Base-by-base conservation (phyloP, 441 rosid species). In the Omphalea diandra region DNA sequence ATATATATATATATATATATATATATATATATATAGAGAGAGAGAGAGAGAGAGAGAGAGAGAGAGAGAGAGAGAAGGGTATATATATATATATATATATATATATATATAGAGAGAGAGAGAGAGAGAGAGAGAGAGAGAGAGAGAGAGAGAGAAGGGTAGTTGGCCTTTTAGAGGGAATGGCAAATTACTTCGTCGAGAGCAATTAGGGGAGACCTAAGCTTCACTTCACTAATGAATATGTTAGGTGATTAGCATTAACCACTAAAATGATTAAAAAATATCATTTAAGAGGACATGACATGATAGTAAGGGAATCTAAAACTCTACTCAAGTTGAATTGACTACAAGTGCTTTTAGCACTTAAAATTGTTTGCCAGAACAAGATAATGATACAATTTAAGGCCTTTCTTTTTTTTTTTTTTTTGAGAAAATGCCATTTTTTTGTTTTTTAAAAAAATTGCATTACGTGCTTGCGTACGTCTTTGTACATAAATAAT, bases 401-500 rank as follows among this genome's bases (percentile, higher is more conserved):
- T 15, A 17, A 38, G 63, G n/a, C n/a, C n/a, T n/a, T n/a, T n/a
- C n/a, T n/a, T n/a, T n/a, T n/a, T n/a, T n/a, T 27, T 26, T 7
- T 54, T 24, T 12, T 12, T 32, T 11, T 24, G 52, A 22, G 27
- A 55, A 40, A 47, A n/a, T 10, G 11, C 12, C 29, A 1, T 8
- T 31, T 15, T 24, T 29, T 1, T 2, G 18, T 7, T 20, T 43
- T 0, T 7, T 3, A 18, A 20, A 65, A 52, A n/a, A 20, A 43
- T 1, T 1, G 10, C 17, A 18, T 49, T 60, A 3, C 73, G 27
- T 61, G 67, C n/a, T 14, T 15, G 29, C 18, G 52, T 68, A 70
- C 67, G 67, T 61, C 49, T 70, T 36, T 69, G 44, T 17, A 14
- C 20, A 11, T 18, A 32, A 46, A 46, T 33, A 56, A 68, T 41